phyloP scores from a whole-genome alignment of 2,329 filamentous ascomycete species.

The Golovinomyces cichoracearum region DNA sequence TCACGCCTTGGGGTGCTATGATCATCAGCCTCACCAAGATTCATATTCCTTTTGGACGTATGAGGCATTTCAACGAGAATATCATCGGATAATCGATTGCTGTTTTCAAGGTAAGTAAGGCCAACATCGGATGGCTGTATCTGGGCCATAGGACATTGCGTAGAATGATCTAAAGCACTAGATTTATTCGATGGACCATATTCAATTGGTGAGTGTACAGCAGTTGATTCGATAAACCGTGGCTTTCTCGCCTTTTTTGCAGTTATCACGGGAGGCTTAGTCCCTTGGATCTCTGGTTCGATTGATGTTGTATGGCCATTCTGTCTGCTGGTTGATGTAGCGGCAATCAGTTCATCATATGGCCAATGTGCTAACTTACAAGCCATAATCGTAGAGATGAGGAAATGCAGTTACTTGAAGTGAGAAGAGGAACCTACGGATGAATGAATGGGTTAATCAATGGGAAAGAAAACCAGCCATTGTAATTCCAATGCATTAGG shows the following conservation, averaged over 20 bases:
- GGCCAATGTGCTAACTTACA: constrained; percentile 3
- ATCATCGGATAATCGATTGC: constrained; percentile 17
- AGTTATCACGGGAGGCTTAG: constrained; percentile 29
- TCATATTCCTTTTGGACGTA: constrained; percentile 44
- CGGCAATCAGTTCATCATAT: constrained; percentile 7
- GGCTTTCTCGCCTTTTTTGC: constrained; percentile 29
- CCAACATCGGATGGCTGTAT: constrained; percentile 64
- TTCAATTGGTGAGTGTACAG: constrained; percentile 53
- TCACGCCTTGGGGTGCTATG: constrained; percentile 56
- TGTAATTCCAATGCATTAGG: no score
- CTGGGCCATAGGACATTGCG: constrained; percentile 27
- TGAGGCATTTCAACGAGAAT: constrained; percentile 27
- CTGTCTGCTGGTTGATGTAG: constrained; percentile 9
- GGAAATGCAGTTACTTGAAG: no score
- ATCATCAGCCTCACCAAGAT: constrained; percentile 75
- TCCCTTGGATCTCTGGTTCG: constrained; percentile 18
- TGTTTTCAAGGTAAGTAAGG: constrained; percentile 61
- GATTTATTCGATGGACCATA: constrained; percentile 15
- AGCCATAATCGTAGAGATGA: constrained; percentile 7
- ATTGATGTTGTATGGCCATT: constrained; percentile 10
- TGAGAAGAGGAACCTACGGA: no score
- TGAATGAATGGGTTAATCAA: no score
- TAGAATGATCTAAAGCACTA: neutral
- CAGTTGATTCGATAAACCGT: constrained; percentile 58
- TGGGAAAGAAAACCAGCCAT: no score